phyloP scores from a whole-genome alignment of 2,329 filamentous ascomycete species.

The Elsinoe arachidis region DNA sequence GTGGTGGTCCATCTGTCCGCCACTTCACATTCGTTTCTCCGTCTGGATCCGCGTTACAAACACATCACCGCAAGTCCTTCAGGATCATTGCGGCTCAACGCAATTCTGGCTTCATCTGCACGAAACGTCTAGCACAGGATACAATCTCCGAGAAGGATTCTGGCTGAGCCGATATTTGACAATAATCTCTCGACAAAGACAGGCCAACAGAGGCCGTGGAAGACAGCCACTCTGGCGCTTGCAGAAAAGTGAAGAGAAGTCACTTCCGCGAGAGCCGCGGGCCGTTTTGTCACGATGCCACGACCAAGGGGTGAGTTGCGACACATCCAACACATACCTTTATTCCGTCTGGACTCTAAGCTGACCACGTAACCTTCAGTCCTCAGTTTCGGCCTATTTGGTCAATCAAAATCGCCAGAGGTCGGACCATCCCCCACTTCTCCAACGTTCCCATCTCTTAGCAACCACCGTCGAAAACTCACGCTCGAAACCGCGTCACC shows the following conservation, averaged over 20 bases:
- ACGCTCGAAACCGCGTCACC: slow-evolving; percentile 14
- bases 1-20: not conserved
- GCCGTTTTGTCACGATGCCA: slow-evolving; percentile 13
- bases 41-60: not conserved
- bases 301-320: slow-evolving; percentile 13
- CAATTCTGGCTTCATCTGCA: slow-evolving; percentile 9
- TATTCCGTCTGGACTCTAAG: not conserved
- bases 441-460: slow-evolving; percentile 12
- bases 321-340: not conserved
- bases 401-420: slow-evolving; percentile 8
- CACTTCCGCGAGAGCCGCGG: slow-evolving; percentile 3
- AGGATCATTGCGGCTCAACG: not conserved
- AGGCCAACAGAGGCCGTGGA: not conserved
- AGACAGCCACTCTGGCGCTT: not conserved
- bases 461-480: slow-evolving; percentile 15
- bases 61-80: not conserved
- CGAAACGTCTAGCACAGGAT: not conserved
- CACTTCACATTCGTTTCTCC: slow-evolving; percentile 7
- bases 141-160: slow-evolving; percentile 7
- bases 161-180: not conserved
- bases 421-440: slow-evolving; percentile 6
- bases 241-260: slow-evolving; percentile 3
- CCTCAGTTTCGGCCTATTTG: slow-evolving; percentile 12
- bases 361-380: slow-evolving; percentile 11
- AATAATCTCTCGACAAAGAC: not conserved